These are phyloP conservation scores for Paracoccidioides lutzii DNA, from an alignment of 2,329 filamentous ascomycete genomes.

Conservation along the genomic window DNA sequence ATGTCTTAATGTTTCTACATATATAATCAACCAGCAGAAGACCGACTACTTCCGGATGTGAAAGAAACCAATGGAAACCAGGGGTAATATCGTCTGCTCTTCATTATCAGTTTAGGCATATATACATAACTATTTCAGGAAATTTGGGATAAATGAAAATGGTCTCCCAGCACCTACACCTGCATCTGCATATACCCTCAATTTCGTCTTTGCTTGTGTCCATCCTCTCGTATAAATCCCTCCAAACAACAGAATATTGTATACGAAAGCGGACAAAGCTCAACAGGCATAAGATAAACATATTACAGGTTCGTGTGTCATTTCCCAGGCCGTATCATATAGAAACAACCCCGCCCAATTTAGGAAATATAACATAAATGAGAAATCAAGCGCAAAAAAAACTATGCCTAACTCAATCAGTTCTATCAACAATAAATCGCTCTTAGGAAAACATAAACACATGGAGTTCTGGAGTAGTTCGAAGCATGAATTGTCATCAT, in stretches of 20 bases:
- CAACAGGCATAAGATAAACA: neutral
- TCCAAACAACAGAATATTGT: neutral
- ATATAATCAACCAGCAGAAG: neutral
- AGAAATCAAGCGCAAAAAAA: neutral
- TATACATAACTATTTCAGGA: conserved; percentile 20
- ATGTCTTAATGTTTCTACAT: neutral
- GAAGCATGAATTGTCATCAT: neutral
- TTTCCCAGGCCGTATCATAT: neutral
- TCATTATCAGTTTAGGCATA: conserved; percentile 26
- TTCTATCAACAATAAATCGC: conserved; percentile 1
- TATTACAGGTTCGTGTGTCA: neutral
- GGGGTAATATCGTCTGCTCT: conserved; percentile 25
- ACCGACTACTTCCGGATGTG: neutral
- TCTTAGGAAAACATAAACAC: neutral
- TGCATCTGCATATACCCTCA: neutral
- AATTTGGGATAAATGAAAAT: conserved; percentile 12
- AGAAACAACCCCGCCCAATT: neutral
- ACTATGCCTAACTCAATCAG: neutral
- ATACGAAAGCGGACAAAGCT: neutral
- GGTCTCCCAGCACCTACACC: conserved; percentile 1
- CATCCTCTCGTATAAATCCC: neutral
- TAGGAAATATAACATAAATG: neutral
- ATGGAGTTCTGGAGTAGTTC: neutral
- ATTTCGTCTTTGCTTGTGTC: neutral
- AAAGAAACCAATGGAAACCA: neutral